These are phyloP conservation scores for Phanerochaete carnosa DNA, from an alignment of 768 basidiomycete species.

Conservation along the genomic window DNA sequence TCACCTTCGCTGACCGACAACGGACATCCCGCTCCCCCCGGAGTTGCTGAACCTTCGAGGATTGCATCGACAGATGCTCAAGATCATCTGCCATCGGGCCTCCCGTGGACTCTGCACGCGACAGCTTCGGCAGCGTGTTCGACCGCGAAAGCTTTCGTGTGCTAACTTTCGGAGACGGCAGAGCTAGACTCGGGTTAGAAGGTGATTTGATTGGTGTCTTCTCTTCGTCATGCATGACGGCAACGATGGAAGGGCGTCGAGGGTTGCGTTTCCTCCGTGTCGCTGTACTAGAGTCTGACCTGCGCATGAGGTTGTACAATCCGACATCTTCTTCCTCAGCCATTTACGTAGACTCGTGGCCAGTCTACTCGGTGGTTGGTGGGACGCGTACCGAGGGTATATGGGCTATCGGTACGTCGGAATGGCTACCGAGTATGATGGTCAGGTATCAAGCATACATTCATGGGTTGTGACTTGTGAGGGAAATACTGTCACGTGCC, in stretches of 20 bases:
- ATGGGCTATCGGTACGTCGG: too few species aligned
- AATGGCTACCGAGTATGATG: too few species aligned
- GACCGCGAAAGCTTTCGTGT: conserved; percentile 38
- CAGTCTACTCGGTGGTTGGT: too few species aligned
- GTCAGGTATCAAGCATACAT: too few species aligned
- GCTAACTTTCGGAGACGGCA: conserved; percentile 7
- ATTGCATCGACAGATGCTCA: conserved; percentile 43
- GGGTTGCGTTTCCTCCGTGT: conserved; percentile 7
- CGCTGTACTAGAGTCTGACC: conserved; percentile 6
- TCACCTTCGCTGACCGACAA: too few species aligned
- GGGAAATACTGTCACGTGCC: too few species aligned
- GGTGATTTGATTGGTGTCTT: conserved; percentile 28
- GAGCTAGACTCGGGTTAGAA: conserved; percentile 29
- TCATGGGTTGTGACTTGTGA: too few species aligned
- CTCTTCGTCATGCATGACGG: conserved; percentile 7
- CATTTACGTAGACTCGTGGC: too few species aligned
- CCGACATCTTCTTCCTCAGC: conserved; percentile 26
- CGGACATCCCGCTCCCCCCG: too few species aligned
- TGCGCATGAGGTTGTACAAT: conserved; percentile 18
- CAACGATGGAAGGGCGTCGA: conserved; percentile 9
- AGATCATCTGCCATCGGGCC: conserved; percentile 25
- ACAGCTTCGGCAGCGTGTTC: conserved; percentile 41
- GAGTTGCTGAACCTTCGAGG: conserved; percentile 46
- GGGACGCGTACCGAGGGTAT: too few species aligned
- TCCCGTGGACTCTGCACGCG: conserved; percentile 18